Evolutionary conservation across 2,329 filamentous ascomycete species (phyloP).

Genomic region (Sporothrix variecibatus): DNA sequence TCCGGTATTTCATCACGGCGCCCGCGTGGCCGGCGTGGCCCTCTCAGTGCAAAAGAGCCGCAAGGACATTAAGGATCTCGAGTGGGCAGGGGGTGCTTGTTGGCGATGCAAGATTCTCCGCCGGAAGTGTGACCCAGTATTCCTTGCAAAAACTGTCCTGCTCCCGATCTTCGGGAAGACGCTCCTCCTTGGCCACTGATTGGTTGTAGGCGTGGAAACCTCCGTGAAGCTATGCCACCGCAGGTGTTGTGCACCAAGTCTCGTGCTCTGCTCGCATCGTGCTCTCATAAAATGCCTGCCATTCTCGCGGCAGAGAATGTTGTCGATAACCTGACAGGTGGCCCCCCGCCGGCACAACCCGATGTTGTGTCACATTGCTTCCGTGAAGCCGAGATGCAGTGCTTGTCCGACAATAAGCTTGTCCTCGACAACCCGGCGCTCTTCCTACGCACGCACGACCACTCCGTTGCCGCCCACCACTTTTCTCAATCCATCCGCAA

Average conservation of each 20-base stretch:
- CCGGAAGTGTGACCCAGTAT: constrained; percentile 36
- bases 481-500: constrained; percentile 35
- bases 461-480: constrained; percentile 29
- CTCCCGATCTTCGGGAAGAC: constrained; percentile 37
- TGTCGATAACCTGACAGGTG: constrained; percentile 19
- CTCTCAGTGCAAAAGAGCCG: constrained; percentile 36
- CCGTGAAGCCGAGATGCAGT: constrained; percentile 36
- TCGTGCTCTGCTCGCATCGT: constrained; percentile 23
- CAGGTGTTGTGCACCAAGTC: constrained; percentile 36
- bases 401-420: constrained; percentile 37
- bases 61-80: constrained; percentile 36
- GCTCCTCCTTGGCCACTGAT: constrained; percentile 38
- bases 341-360: constrained; percentile 24
- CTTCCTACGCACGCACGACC: constrained; percentile 33
- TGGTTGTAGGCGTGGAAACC: constrained; percentile 37
- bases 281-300: constrained; percentile 25
- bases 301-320: constrained; percentile 25
- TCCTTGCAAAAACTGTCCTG: constrained; percentile 37
- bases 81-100: constrained; percentile 37
- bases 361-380: constrained; percentile 33
- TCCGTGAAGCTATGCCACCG: constrained; percentile 34
- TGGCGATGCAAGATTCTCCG: constrained; percentile 39
- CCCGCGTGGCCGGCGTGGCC: constrained; percentile 36
- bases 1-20: constrained; percentile 33
- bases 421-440: constrained; percentile 34